Conservation (phyloP, 2,329 filamentous ascomycete genomes). For the Aquanectria penicillioides region DNA sequence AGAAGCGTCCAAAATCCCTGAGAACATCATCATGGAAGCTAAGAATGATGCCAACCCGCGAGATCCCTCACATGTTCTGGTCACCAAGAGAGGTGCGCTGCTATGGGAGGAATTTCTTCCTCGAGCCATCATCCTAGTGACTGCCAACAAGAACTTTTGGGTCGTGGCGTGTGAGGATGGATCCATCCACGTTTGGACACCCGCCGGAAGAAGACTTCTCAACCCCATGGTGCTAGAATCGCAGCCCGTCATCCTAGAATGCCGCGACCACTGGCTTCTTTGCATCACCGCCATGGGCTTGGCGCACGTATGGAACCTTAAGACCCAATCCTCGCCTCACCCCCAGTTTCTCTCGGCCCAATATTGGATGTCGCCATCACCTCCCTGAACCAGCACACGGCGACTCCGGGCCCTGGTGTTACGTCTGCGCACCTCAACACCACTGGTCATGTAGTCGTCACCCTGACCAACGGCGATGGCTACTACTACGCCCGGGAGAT, state of each 20-base stretch:
- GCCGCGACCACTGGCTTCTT: slow-evolving; percentile 87
- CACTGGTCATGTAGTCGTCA: slow-evolving; percentile 86
- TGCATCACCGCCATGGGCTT: slow-evolving; percentile 89
- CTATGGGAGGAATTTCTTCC: slow-evolving; percentile 97
- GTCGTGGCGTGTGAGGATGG: slow-evolving; percentile 94
- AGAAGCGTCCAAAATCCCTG: slow-evolving; percentile 70
- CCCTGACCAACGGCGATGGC: slow-evolving; percentile 92
- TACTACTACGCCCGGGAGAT: slow-evolving; percentile 88
- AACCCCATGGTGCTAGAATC: slow-evolving; percentile 89
- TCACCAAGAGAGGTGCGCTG: slow-evolving; percentile 80
- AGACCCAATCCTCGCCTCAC: slow-evolving; percentile 83
- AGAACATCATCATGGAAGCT: slow-evolving; percentile 86
- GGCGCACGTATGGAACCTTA: slow-evolving; percentile 94
- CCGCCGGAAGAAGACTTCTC: slow-evolving; percentile 85
- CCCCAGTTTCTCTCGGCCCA: slow-evolving; percentile 87
- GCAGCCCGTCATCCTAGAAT: slow-evolving; percentile 93
- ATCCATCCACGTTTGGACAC: slow-evolving; percentile 89
- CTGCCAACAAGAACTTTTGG: slow-evolving; percentile 92
- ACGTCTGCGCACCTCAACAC: slow-evolving; percentile 93
- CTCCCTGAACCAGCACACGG: slow-evolving; percentile 77
- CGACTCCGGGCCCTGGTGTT: slow-evolving; percentile 82
- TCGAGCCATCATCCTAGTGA: slow-evolving; percentile 85
- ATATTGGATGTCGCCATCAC: slow-evolving; percentile 88
- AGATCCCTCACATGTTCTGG: slow-evolving; percentile 85
- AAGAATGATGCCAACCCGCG: slow-evolving; percentile 81